phyloP scores from a whole-genome alignment of 1,284 basidiomycete species.

The Ustilago vetiveriae region DNA sequence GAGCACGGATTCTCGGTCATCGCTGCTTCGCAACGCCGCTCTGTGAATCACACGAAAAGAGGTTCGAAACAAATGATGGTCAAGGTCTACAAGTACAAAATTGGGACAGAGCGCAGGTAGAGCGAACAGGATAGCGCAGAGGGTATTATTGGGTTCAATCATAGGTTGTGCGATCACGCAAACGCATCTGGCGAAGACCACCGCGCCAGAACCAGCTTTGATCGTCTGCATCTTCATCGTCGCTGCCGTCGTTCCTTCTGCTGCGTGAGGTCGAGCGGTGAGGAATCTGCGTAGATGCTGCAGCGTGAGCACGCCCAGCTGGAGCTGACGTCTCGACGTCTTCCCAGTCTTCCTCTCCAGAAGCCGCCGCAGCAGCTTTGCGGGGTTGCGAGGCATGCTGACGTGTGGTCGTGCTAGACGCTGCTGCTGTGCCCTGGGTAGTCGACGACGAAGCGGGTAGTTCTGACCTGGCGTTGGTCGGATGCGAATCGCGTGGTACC shows the following conservation, averaged over 20 bases:
- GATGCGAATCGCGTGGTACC: constrained; percentile 1
- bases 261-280: constrained; percentile 6
- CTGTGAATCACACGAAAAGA: neutral
- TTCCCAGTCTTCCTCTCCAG: constrained; percentile 37
- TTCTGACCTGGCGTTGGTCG: neutral
- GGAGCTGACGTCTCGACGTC: constrained; percentile 14
- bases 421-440: neutral
- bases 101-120: neutral
- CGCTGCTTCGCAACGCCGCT: no score
- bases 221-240: constrained; percentile 31
- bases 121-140: neutral
- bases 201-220: constrained; percentile 59
- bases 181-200: constrained; percentile 47
- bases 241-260: constrained; percentile 23
- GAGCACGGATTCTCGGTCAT: no score
- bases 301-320: neutral
- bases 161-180: constrained; percentile 54
- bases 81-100: neutral
- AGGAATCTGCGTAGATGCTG: neutral
- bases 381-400: neutral
- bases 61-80: neutral
- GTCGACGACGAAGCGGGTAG: constrained; percentile 1
- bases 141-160: constrained; percentile 38
- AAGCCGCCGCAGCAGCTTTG: neutral
- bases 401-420: neutral